These are phyloP conservation scores for Erysimum cheiri DNA, from an alignment of 441 rosid genomes.

Conservation along the genomic window DNA sequence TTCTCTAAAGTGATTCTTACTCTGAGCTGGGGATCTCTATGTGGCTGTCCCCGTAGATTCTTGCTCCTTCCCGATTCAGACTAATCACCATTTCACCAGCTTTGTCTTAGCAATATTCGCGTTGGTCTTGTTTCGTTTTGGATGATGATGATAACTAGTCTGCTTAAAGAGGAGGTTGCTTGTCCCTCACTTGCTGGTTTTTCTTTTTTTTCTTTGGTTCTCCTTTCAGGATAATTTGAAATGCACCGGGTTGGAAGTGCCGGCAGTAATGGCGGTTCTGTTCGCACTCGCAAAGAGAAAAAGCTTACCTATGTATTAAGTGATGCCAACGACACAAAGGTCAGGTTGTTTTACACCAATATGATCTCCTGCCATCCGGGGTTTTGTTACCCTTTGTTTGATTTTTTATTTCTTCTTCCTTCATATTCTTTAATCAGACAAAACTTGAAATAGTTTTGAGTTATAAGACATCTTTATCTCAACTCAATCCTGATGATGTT, in stretches of 20 bases:
- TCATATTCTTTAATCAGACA: background rate
- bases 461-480: constrained; percentile 16
- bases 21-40: constrained; percentile 14
- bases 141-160: constrained; percentile 19
- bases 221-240: constrained; percentile 48
- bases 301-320: constrained; percentile 90
- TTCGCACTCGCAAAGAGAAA: constrained; percentile 97
- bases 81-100: background rate
- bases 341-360: constrained; percentile 39
- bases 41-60: background rate
- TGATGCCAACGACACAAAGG: constrained; percentile 85
- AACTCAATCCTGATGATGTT: constrained; percentile 37
- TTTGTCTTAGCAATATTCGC: constrained; percentile 11
- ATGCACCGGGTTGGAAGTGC: constrained; percentile 99
- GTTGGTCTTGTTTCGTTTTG: constrained; percentile 18
- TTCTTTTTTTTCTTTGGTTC: background rate
- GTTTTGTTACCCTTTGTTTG: constrained; percentile 12
- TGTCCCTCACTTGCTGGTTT: constrained; percentile 15
- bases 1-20: background rate
- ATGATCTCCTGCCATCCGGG: background rate
- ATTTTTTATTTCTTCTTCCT: background rate
- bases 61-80: background rate
- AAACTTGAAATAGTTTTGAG: background rate
- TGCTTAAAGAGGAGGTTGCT: constrained; percentile 2
- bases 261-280: constrained; percentile 87